Base-by-base conservation (phyloP, 441 rosid genomes). In the Iberis amara region DNA sequence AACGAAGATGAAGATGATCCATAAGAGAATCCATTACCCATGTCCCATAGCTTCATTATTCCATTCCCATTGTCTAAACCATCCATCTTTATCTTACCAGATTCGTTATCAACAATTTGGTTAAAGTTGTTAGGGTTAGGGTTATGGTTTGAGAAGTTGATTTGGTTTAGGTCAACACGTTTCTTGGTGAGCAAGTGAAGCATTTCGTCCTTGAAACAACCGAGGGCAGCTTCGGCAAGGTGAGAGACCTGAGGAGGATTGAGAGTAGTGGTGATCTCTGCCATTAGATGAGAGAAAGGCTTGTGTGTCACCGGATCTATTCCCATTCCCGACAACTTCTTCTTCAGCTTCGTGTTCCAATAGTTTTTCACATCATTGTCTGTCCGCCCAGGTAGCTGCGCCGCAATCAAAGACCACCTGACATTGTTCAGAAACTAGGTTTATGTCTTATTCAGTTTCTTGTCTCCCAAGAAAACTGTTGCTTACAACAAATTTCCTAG, bases 241-340 rank as follows among this genome's bases (percentile, higher is more conserved):
- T 86, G 83, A 73, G 89, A 83, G 55, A 83, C 89, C 44, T 92
- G 96, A 0, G 96, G 96, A 2, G 96, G 94, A 1, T 94, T 89
- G 26, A 92, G 72, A 0, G 92, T 85, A 62, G 94, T 83, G 50
- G 96, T 94, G 3, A 92, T 92, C 81, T 92, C 95, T 3, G 94
- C 98, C 95, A 92, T 88, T 47, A 92, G 94, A 49, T 92, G 98
- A 5, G 96, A 85, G 68, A 91, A 87, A 11, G 98, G 89, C 65
- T 92, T 92, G 86, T 92, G 98, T 33, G 98, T 92, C 13, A 89
- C 96, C 0, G 97, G 97, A 65, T 89, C 99, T 14, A 89, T 89
- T 5, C 94, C 98, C 92, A 85, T 86, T 4, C 96, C 96, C 1
- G 94, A 83, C 59, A 88, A 83, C 74, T 81, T 91, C 85, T 88